Evolutionary conservation across 441 rosid species (phyloP), one percentile per base, ranked within the genome.

Genomic region (Sinapis alba): DNA sequence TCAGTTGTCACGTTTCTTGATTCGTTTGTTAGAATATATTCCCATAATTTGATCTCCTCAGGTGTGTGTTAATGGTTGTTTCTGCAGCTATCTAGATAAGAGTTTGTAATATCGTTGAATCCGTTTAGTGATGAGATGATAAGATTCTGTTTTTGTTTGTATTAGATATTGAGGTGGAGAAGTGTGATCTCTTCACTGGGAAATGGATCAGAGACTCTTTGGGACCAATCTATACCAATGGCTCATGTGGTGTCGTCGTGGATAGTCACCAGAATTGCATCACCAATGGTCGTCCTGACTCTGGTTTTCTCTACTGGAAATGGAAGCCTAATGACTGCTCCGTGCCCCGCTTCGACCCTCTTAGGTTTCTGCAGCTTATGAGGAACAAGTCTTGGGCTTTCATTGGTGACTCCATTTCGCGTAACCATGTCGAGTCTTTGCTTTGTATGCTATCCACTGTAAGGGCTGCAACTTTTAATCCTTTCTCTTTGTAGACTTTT

Each of bases 401-500:
- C 54, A 83, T 93, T 32, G 98, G 98, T 18, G 98, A 93, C 85
- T 93, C 98, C 0, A 93, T 93, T 57, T 87, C 98, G n/a, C 98
- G 98, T 65, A 93, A 93, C 85, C 95, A 93, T 83, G 92, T 86
- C 7, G 90, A 93, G 82, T 93, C 98, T 13, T 67, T 93, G 74
- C 69, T 93, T 32, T 92, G 97, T 80, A 90, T 92, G 89, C 95
- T 91, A 34, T 83, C 97, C 13, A 65, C 76, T 53, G 98, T 92
- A 86, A 70, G 93, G 6, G 15, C 27, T 68, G 51, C 51, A 45
- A 2, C 62, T 21, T 57, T 27, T 57, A 13, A 26, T 10, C 2
- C 15, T 68, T 26, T 57, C 27, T 64, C 19, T 56, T 23, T 73
- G 56, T 30, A 62, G 18, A 68, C 28, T 56, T 34, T 76, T 21